These are phyloP conservation scores for Geotrichum europaeum DNA, from an alignment of 1,139 yeast genomes.

Conservation along the genomic window DNA sequence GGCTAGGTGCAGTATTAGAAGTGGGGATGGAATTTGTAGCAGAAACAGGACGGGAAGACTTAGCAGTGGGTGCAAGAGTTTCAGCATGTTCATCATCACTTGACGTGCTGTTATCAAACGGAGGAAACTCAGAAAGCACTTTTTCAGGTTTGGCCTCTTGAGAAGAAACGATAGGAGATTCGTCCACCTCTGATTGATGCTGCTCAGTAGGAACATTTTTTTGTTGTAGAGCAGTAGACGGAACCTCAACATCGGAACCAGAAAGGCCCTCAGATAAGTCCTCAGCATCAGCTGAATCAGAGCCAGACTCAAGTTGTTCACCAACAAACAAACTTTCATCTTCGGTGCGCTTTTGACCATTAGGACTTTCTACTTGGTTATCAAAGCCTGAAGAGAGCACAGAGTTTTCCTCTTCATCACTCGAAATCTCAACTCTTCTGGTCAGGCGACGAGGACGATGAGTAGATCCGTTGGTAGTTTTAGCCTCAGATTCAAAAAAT, in stretches of 20 bases:
- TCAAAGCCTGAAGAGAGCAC: not conserved
- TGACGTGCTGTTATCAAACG: not conserved
- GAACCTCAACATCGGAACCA: not conserved
- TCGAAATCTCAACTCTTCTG: not conserved
- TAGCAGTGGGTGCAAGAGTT: not conserved
- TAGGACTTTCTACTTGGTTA: not conserved
- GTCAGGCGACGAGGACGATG: not conserved
- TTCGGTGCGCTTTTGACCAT: not conserved
- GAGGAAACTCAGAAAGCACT: not conserved
- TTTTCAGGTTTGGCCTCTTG: not conserved
- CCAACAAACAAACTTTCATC: not conserved
- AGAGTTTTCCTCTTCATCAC: not conserved
- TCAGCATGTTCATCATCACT: not conserved
- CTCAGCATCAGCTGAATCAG: not conserved
- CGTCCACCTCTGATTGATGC: slow-evolving; percentile 3
- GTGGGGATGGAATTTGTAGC: not conserved
- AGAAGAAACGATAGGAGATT: not conserved
- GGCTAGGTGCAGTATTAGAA: not conserved
- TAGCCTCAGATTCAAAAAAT: not conserved
- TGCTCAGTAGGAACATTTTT: slow-evolving; percentile 17
- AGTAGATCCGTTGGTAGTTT: not conserved
- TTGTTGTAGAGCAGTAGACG: slow-evolving; percentile 6
- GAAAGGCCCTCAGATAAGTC: not conserved
- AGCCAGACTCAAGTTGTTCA: slow-evolving; percentile 6
- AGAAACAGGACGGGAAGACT: not conserved